Conservation (phyloP, 75 land plant genomes). For the Picea sitchensis region DNA sequence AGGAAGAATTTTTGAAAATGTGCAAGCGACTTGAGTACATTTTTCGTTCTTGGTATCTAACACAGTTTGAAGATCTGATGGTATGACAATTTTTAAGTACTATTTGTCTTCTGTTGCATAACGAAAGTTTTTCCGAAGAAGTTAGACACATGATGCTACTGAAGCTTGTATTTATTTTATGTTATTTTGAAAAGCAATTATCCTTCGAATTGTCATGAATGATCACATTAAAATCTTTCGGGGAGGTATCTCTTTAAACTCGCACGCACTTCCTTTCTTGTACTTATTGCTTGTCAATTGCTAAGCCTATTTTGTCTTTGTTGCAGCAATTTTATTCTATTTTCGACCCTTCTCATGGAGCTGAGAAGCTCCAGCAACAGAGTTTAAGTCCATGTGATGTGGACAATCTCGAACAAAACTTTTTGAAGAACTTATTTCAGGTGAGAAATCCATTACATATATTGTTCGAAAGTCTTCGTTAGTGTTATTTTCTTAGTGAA, state of each 20-base stretch:
- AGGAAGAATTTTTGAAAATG: conserved; percentile 71
- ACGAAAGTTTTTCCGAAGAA: neutral
- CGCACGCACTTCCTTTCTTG: neutral
- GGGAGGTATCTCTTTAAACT: neutral
- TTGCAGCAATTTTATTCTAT: conserved; percentile 86
- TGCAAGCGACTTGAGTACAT: conserved; percentile 89
- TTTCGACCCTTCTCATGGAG: conserved; percentile 79
- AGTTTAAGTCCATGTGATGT: conserved; percentile 47
- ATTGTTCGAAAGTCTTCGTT: no score
- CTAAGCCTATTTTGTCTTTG: neutral
- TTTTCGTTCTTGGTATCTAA: conserved; percentile 88
- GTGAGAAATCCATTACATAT: no score
- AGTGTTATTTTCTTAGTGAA: no score
- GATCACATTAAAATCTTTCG: neutral
- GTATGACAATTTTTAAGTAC: conserved; percentile 23
- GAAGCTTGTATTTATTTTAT: neutral
- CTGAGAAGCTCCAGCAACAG: conserved; percentile 70
- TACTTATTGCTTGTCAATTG: neutral
- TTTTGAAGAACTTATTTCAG: no score
- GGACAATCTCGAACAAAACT: conserved; percentile 78
- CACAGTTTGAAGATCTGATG: conserved; percentile 90
- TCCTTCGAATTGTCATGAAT: neutral
- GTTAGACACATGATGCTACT: neutral
- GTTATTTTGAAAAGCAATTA: neutral
- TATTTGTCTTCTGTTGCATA: neutral